Conservation (phyloP, 768 basidiomycete species). For the Dacryopinax primogenitus region DNA sequence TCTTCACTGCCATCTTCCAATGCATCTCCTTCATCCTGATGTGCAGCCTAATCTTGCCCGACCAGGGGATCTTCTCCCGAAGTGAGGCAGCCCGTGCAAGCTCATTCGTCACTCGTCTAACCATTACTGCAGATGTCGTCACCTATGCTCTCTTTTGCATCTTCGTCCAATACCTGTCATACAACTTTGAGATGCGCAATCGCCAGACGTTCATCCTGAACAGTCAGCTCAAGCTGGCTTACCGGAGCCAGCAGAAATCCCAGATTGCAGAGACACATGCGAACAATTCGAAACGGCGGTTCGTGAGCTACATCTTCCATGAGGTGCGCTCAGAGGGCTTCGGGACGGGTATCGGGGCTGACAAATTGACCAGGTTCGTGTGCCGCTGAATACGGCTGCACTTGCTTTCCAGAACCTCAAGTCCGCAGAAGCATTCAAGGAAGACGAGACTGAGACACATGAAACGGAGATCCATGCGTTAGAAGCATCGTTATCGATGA, state of each 20-base stretch:
- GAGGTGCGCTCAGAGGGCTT: slow-evolving; percentile 19
- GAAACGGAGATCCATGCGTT: slow-evolving; percentile 5
- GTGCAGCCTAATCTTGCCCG: neutral
- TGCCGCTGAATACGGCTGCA: slow-evolving; percentile 39
- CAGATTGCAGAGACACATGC: slow-evolving; percentile 63
- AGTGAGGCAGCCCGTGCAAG: slow-evolving; percentile 17
- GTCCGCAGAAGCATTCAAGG: slow-evolving; percentile 7
- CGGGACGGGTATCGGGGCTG: neutral
- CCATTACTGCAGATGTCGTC: slow-evolving; percentile 6
- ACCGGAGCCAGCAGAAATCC: slow-evolving; percentile 43
- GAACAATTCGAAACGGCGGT: slow-evolving; percentile 28
- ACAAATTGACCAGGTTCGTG: slow-evolving; percentile 28
- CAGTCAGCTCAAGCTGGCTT: slow-evolving; percentile 64
- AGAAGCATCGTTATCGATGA: slow-evolving; percentile 1
- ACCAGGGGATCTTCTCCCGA: neutral
- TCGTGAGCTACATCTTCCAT: slow-evolving; percentile 40
- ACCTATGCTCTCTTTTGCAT: slow-evolving; percentile 19
- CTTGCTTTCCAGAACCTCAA: slow-evolving; percentile 8
- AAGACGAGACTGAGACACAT: neutral
- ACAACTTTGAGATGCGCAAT: slow-evolving; percentile 33
- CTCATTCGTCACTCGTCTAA: neutral
- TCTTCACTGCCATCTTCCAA: slow-evolving; percentile 16
- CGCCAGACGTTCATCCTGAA: slow-evolving; percentile 55
- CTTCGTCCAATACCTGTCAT: slow-evolving; percentile 13
- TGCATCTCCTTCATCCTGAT: slow-evolving; percentile 13